These are phyloP conservation scores for Naganishia liquefaciens DNA, from an alignment of 1,284 basidiomycete species.

Conservation along the genomic window DNA sequence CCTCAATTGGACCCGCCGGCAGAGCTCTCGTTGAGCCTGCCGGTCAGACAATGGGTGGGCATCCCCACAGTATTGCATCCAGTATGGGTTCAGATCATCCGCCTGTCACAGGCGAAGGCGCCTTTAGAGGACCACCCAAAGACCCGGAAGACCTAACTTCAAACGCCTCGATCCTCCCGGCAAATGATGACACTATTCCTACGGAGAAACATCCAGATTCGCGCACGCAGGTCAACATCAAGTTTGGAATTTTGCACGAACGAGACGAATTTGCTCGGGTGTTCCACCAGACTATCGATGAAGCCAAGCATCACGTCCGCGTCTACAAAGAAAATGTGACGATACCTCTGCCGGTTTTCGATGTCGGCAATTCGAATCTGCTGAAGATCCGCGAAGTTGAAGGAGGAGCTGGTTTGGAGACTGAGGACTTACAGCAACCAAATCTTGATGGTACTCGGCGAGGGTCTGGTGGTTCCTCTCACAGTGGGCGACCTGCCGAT, in stretches of 20 bases:
- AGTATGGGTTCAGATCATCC: conserved; percentile 2
- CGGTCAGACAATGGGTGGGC: conserved; percentile 1
- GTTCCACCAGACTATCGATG: conserved; percentile 39
- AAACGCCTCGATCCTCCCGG: conserved; percentile 31
- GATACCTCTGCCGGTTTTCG: conserved; percentile 41
- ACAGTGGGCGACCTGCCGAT: neutral
- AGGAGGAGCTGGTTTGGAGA: conserved; percentile 41
- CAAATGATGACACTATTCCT: conserved; percentile 19
- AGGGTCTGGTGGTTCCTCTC: neutral
- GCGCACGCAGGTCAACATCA: conserved; percentile 40
- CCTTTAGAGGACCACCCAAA: conserved; percentile 15
- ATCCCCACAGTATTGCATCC: neutral
- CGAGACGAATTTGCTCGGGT: conserved; percentile 44
- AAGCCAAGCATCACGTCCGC: conserved; percentile 34
- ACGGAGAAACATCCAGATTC: conserved; percentile 14
- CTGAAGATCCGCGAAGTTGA: conserved; percentile 52
- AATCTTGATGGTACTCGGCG: conserved; percentile 1
- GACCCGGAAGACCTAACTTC: conserved; percentile 31
- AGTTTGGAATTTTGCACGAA: conserved; percentile 49
- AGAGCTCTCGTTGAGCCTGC: conserved; percentile 1
- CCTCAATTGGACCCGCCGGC: neutral
- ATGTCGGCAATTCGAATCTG: conserved; percentile 46
- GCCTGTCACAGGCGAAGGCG: conserved; percentile 20
- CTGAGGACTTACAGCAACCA: conserved; percentile 10
- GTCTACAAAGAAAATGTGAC: conserved; percentile 38